These are phyloP conservation scores for Cercophora scortea DNA, from an alignment of 495 filamentous ascomycete genomes.

Conservation along the genomic window DNA sequence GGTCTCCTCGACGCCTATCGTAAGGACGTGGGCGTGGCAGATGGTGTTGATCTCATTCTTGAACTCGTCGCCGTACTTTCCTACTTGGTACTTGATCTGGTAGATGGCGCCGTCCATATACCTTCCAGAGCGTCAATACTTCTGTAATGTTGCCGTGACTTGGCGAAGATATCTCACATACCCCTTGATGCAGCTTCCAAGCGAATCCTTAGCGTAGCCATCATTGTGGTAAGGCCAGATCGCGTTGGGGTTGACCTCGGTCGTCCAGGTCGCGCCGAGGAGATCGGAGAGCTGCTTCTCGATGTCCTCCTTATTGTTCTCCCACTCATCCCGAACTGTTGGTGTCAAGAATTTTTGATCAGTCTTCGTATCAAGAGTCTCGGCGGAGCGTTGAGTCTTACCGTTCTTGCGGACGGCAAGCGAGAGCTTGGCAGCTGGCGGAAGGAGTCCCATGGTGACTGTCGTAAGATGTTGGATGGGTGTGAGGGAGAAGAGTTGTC, in stretches of 20 bases:
- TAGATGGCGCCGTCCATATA: slow-evolving; percentile 37
- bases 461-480: background rate
- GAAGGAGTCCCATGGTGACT: slow-evolving; percentile 28
- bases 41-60: slow-evolving; percentile 42
- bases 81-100: slow-evolving; percentile 29
- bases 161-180: slow-evolving; percentile 12
- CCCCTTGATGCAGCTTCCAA: slow-evolving; percentile 37
- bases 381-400: slow-evolving; percentile 13
- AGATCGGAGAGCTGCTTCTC: slow-evolving; percentile 34
- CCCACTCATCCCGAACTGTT: slow-evolving; percentile 45
- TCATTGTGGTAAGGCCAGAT: slow-evolving; percentile 43
- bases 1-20: slow-evolving; percentile 37
- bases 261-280: slow-evolving; percentile 38
- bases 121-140: slow-evolving; percentile 14
- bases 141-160: background rate
- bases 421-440: slow-evolving; percentile 43
- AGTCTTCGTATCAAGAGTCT: background rate
- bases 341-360: background rate
- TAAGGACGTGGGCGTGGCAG: slow-evolving; percentile 34
- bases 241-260: slow-evolving; percentile 38
- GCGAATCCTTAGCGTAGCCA: slow-evolving; percentile 36
- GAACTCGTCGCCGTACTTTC: slow-evolving; percentile 25
- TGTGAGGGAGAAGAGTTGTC: background rate
- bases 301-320: slow-evolving; percentile 35
- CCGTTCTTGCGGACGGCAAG: slow-evolving; percentile 46